phyloP scores from a whole-genome alignment of 495 filamentous ascomycete species.

The Lepraria neglecta region DNA sequence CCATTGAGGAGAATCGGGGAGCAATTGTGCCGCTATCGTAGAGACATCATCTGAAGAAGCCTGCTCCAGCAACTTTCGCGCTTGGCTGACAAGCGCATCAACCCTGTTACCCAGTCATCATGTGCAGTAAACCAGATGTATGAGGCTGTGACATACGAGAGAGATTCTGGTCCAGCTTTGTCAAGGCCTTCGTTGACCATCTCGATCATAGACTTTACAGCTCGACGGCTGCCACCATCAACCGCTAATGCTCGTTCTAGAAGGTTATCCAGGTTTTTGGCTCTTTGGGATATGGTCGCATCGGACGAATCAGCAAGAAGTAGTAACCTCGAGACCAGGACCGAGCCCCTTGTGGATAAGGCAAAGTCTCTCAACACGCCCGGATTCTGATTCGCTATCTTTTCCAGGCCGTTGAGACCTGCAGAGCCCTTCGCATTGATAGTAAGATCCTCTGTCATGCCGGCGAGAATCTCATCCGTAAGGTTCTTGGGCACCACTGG shows the following conservation, averaged over 20 bases:
- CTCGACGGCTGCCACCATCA: constrained; percentile 31
- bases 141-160: constrained; percentile 34
- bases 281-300: constrained; percentile 47
- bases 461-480: constrained; percentile 38
- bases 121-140: constrained; percentile 15
- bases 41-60: constrained; percentile 31
- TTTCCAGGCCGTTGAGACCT: constrained; percentile 34
- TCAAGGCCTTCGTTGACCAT: constrained; percentile 49
- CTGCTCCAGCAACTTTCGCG: constrained; percentile 45
- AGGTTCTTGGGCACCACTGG: constrained; percentile 39
- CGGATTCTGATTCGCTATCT: constrained; percentile 28
- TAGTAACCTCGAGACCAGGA: constrained; percentile 50
- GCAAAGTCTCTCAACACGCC: constrained; percentile 31
- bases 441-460: constrained; percentile 34
- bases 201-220: constrained; percentile 38
- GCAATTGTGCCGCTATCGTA: constrained; percentile 36
- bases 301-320: constrained; percentile 51
- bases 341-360: constrained; percentile 39
- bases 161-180: constrained; percentile 45
- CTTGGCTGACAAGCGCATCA: constrained; percentile 49
- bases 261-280: constrained; percentile 40
- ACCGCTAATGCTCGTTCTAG: constrained; percentile 37
- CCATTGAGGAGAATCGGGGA: constrained; percentile 49
- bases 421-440: constrained; percentile 26
- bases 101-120: constrained; percentile 34